Conservation (phyloP, 2,329 filamentous ascomycete genomes). For the Cladophialophora psammophila region DNA sequence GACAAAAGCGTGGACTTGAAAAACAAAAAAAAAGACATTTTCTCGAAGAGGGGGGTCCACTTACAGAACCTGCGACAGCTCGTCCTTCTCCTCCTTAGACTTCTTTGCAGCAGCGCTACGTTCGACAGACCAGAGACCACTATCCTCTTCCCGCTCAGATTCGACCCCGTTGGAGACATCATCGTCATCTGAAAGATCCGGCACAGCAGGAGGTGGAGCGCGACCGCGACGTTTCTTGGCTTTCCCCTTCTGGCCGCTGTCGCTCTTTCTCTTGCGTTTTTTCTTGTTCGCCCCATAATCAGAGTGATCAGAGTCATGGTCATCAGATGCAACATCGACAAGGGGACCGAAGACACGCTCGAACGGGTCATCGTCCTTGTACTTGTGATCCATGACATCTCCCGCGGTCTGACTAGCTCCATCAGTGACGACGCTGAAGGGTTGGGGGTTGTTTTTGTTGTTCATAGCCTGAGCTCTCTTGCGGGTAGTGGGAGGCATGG, state of each 20-base stretch:
- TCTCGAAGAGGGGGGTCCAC: neutral
- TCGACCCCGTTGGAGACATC: conserved; percentile 1
- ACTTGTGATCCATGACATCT: neutral
- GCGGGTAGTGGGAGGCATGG: conserved; percentile 23
- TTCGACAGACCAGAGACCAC: conserved; percentile 2
- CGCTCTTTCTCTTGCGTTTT: conserved; percentile 23
- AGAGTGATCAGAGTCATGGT: conserved; percentile 24
- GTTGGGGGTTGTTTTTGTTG: neutral
- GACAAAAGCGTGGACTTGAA: neutral
- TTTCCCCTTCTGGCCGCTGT: conserved; percentile 9
- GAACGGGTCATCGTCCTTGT: conserved; percentile 22
- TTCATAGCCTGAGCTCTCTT: conserved; percentile 14
- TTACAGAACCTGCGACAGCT: conserved; percentile 1
- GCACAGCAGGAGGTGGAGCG: conserved; percentile 11
- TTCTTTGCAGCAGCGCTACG: neutral
- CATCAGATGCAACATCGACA: conserved; percentile 5
- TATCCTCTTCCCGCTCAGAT: conserved; percentile 14
- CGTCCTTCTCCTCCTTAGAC: neutral
- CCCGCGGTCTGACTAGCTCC: neutral
- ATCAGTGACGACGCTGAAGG: neutral
- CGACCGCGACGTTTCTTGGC: neutral
- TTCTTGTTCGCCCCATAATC: conserved; percentile 18
- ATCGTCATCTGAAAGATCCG: conserved; percentile 32
- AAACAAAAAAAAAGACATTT: neutral
- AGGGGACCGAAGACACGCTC: conserved; percentile 12